A percentile compares a stretch with the other conserved stretches of the same genome.
These are phyloP conservation scores for Zasmidium angulare DNA, from an alignment of 2,329 filamentous ascomycete genomes.

Conservation along the genomic window DNA sequence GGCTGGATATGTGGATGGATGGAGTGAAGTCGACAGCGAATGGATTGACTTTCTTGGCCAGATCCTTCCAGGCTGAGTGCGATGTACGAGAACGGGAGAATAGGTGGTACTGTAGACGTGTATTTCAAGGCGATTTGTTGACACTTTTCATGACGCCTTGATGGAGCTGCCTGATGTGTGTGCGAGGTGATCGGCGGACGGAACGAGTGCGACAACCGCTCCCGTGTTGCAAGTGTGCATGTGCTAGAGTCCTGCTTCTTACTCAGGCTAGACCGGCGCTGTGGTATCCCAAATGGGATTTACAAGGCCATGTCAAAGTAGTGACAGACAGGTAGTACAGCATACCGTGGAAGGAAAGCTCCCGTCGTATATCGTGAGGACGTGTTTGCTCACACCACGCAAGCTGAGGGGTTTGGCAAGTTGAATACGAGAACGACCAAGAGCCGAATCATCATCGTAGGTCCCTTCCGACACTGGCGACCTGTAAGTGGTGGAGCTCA, in stretches of 20 bases:
- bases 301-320: too few species aligned
- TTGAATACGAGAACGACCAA: too few species aligned
- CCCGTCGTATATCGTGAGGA: too few species aligned
- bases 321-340: too few species aligned
- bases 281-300: constrained; percentile 45
- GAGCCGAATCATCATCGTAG: too few species aligned
- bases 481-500: too few species aligned
- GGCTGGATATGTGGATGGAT: background rate
- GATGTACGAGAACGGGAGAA: background rate
- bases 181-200: background rate
- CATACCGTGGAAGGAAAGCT: too few species aligned
- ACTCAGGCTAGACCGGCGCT: background rate
- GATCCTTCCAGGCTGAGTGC: background rate
- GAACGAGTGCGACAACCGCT: background rate
- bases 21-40: background rate
- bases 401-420: too few species aligned
- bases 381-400: too few species aligned
- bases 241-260: too few species aligned
- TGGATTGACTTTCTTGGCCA: background rate
- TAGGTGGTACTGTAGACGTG: background rate
- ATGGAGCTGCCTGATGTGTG: background rate
- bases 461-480: too few species aligned
- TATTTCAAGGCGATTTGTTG: background rate
- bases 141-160: background rate
- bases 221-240: background rate